Evolutionary conservation across 495 filamentous ascomycete species (phyloP).

Genomic region (Lasiosphaeria miniovina): DNA sequence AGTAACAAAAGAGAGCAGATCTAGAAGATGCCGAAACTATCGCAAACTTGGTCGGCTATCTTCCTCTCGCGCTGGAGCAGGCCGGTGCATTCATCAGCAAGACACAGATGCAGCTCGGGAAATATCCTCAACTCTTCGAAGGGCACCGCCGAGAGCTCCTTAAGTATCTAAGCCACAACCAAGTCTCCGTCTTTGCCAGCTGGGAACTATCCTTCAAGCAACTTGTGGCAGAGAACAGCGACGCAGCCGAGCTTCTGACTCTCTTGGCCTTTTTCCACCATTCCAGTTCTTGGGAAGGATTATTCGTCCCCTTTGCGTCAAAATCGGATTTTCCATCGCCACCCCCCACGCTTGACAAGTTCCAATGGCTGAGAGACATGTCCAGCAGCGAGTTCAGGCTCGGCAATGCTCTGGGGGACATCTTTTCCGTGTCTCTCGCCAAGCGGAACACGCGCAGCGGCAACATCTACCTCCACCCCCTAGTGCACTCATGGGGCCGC

Average conservation of each 20-base stretch:
- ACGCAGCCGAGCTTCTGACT: constrained; percentile 1
- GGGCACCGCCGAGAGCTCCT: background rate
- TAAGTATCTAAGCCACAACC: background rate
- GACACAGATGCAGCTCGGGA: constrained; percentile 6
- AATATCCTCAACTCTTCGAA: background rate
- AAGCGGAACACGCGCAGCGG: constrained; percentile 3
- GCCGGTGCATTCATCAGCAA: constrained; percentile 9
- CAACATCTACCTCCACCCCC: background rate
- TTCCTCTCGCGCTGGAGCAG: constrained; percentile 3
- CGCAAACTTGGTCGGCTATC: background rate
- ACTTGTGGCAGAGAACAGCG: background rate
- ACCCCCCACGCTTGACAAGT: background rate
- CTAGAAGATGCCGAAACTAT: background rate
- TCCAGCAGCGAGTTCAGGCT: constrained; percentile 2
- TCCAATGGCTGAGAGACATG: background rate
- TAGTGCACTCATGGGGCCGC: background rate
- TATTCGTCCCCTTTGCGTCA: background rate
- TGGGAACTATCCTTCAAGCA: constrained; percentile 2
- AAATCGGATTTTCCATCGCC: background rate
- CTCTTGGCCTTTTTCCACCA: constrained; percentile 1
- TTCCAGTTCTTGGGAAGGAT: constrained; percentile 1
- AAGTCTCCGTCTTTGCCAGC: constrained; percentile 2
- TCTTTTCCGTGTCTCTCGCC: constrained; percentile 6
- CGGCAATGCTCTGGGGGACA: background rate
- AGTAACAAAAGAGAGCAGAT: background rate